Conservation (phyloP, 2,329 filamentous ascomycete genomes). For the Herpotrichia juniperi region DNA sequence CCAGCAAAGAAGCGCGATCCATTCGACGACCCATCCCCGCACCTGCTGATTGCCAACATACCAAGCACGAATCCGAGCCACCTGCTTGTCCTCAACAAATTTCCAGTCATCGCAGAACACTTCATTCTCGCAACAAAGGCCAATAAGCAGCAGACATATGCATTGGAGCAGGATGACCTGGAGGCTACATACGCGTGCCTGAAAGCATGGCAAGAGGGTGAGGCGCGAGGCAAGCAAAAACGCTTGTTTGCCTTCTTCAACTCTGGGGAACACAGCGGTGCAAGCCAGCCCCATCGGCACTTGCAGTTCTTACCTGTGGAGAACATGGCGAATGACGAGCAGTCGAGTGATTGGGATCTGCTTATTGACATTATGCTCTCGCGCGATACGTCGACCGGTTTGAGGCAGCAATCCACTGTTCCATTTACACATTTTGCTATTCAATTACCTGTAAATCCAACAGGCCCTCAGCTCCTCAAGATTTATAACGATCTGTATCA, state of each 20-base stretch:
- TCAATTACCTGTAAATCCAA: constrained; percentile 48
- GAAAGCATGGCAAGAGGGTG: constrained; percentile 56
- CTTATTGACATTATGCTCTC: constrained; percentile 53
- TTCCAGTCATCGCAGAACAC: constrained; percentile 72
- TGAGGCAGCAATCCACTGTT: constrained; percentile 36
- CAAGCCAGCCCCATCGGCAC: constrained; percentile 74
- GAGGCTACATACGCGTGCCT: constrained; percentile 67
- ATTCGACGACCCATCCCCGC: constrained; percentile 65
- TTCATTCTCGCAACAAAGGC: constrained; percentile 73
- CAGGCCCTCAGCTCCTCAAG: constrained; percentile 38
- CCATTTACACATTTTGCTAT: constrained; percentile 59
- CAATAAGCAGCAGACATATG: constrained; percentile 68
- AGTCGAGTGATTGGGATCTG: constrained; percentile 51
- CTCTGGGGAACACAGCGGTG: constrained; percentile 70
- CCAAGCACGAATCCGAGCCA: constrained; percentile 56
- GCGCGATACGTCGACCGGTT: not conserved
- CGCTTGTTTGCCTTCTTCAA: constrained; percentile 73
- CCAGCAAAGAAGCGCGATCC: constrained; percentile 57
- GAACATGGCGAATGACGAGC: constrained; percentile 61
- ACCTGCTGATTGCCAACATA: constrained; percentile 62
- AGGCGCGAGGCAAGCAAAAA: constrained; percentile 23
- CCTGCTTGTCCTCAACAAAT: constrained; percentile 75
- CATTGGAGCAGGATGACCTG: constrained; percentile 67
- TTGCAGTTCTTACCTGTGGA: constrained; percentile 73
- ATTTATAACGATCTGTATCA: constrained; percentile 43